These are phyloP conservation scores for Penicillium argentinense DNA, from an alignment of 495 filamentous ascomycete genomes.

Conservation along the genomic window DNA sequence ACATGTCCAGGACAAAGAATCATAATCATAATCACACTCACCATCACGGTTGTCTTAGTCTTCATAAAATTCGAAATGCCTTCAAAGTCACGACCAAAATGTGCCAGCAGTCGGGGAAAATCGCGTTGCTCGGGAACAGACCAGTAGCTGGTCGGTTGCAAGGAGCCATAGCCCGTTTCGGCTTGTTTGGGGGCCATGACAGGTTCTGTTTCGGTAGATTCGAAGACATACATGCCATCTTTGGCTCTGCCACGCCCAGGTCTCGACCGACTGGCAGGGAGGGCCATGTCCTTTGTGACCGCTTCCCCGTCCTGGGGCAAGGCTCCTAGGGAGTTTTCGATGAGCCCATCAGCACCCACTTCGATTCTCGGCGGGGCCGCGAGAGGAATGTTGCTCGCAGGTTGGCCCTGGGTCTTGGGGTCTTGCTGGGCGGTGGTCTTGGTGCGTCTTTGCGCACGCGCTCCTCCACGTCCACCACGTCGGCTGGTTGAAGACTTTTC, in stretches of 20 bases:
- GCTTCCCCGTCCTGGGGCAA: slow-evolving; percentile 23
- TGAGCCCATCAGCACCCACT: slow-evolving; percentile 25
- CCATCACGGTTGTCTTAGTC: slow-evolving; percentile 93
- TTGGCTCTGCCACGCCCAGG: slow-evolving; percentile 35
- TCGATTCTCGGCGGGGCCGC: slow-evolving; percentile 35
- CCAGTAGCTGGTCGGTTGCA: slow-evolving; percentile 91
- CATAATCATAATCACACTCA: slow-evolving; percentile 52
- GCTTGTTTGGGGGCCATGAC: slow-evolving; percentile 27
- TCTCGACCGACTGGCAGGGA: slow-evolving; percentile 27
- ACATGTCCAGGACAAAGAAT: background rate
- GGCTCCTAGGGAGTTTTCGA: slow-evolving; percentile 14
- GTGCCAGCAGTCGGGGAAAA: slow-evolving; percentile 71
- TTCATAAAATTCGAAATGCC: slow-evolving; percentile 84
- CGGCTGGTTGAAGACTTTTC: slow-evolving; percentile 57
- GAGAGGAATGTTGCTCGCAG: slow-evolving; percentile 20
- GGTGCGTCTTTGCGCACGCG: slow-evolving; percentile 38
- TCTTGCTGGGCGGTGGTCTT: slow-evolving; percentile 37
- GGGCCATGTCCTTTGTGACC: slow-evolving; percentile 25
- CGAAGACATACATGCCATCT: slow-evolving; percentile 42
- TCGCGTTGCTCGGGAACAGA: slow-evolving; percentile 87
- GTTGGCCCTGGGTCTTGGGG: slow-evolving; percentile 23
- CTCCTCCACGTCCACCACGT: slow-evolving; percentile 44
- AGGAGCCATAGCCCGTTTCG: slow-evolving; percentile 44
- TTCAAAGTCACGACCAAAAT: slow-evolving; percentile 88
- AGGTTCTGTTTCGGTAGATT: slow-evolving; percentile 42